Conservation (phyloP, 2,329 filamentous ascomycete genomes). For the Nannizziopsis arthrosporioides region DNA sequence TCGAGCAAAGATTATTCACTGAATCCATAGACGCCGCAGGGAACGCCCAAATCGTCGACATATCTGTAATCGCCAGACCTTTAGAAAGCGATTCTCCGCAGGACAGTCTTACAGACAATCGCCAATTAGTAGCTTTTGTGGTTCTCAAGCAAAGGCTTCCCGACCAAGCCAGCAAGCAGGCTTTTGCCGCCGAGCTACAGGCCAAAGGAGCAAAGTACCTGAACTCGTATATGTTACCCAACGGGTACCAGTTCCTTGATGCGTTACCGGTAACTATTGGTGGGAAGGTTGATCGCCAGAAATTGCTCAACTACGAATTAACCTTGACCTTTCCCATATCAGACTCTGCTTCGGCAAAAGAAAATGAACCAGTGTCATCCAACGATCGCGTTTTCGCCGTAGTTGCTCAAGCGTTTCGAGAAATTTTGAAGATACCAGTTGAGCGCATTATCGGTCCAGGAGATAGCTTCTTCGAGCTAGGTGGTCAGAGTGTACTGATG, state of each 20-base stretch:
- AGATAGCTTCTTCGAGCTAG: conserved; percentile 12
- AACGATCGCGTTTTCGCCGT: background rate
- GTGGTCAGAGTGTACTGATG: conserved; percentile 11
- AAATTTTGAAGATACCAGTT: conserved; percentile 9
- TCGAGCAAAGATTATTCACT: conserved; percentile 18
- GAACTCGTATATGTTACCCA: conserved; percentile 12
- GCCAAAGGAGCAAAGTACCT: conserved; percentile 5
- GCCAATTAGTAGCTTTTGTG: conserved; percentile 10
- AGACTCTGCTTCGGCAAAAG: background rate
- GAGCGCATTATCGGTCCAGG: conserved; percentile 4
- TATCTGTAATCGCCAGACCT: conserved; percentile 7
- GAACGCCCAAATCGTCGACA: conserved; percentile 9
- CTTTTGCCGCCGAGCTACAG: background rate
- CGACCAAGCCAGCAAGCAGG: conserved; percentile 7
- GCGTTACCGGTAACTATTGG: conserved; percentile 9
- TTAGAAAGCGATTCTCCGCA: background rate
- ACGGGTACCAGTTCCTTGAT: conserved; percentile 11
- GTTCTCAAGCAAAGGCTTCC: conserved; percentile 8
- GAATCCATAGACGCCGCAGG: conserved; percentile 7
- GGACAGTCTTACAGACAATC: conserved; percentile 7
- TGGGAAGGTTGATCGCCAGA: conserved; percentile 11
- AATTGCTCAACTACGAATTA: conserved; percentile 7
- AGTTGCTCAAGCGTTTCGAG: conserved; percentile 7
- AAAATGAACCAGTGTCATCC: background rate
- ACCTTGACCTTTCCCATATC: conserved; percentile 2